Evolutionary conservation across 1,139 yeast genomes (phyloP), one percentile per base, ranked within the genome.

Genomic region (Candida sp.): DNA sequence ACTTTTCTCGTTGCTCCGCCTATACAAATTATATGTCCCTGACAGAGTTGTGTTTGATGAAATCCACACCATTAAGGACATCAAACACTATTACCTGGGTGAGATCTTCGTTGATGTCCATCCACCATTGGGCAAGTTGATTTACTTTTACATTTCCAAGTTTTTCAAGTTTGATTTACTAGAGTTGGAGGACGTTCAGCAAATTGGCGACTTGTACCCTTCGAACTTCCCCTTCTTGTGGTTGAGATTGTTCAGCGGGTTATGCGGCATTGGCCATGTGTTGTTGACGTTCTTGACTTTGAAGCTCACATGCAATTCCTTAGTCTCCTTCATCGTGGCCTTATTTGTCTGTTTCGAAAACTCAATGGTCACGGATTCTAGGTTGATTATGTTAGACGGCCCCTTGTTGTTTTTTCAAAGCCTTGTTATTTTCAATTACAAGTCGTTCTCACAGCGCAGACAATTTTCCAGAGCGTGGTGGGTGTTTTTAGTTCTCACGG

Each of bases 21-120:
- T 88, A 49, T 77, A 80, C 62, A 80, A 81, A 53, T 68, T 94
- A 46, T 78, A 83, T 44, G 67, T 75, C 53, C 99, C 99, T 17
- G 70, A 83, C 56, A 81, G 90, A 41, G 97, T 94, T 45, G 98
- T 94, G 33, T 94, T 94, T 66, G 99, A 94, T 73, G 99, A 94
- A 69, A 92, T 86, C 46, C 92, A 87, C 66, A 70, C 76, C 47
- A 74, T 75, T 6, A 67, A 69, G 7, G 72, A 65, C 54, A 68
- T 67, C 2, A 54, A 63, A 51, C 77, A 80, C 53, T 90, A 88
- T 70, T 68, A 77, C 55, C 71, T 71, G 40, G 90, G 91, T n/a
- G 75, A 78, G 42, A 86, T 82, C 57, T 86, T 83, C 60, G 62
- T 85, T 17, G 88, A 83, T 56, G 74, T 78, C 2, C 83, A 85